Percentiles rank a stretch among this genome's conserved stretches.
Conservation (phyloP, 1,284 basidiomycete species). For the Trametes sp. region DNA sequence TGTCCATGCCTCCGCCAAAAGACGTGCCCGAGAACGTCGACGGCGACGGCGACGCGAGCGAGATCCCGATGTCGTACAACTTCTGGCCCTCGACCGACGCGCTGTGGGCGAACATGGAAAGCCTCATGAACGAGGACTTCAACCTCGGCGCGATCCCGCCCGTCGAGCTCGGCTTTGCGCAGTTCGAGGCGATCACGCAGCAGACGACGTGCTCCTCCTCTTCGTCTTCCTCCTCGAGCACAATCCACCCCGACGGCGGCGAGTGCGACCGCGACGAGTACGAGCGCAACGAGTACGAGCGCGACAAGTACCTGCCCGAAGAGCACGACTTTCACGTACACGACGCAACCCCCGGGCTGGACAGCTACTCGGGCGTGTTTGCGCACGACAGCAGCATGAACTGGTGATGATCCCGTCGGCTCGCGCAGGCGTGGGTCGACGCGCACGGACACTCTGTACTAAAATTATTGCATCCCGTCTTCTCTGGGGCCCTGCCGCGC, state of each 20-base stretch:
- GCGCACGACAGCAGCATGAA: conserved; percentile 37
- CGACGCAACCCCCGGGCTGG: conserved; percentile 36
- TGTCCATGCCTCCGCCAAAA: conserved; percentile 27
- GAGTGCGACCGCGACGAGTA: conserved; percentile 12
- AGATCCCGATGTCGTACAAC: conserved; percentile 38
- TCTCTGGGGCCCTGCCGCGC: conserved; percentile 24
- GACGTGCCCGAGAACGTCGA: conserved; percentile 36
- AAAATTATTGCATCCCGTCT: conserved; percentile 31
- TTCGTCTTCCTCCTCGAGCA: conserved; percentile 19
- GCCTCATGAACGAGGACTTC: conserved; percentile 55
- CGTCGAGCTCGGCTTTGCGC: conserved; percentile 51
- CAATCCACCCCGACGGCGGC: conserved; percentile 24
- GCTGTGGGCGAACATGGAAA: conserved; percentile 39
- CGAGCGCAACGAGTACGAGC: conserved; percentile 6
- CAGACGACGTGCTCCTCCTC: conserved; percentile 10
- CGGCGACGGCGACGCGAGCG: conserved; percentile 26
- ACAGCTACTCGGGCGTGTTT: conserved; percentile 40
- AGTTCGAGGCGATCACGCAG: conserved; percentile 34
- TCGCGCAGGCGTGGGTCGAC: conserved; percentile 46
- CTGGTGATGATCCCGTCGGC: conserved; percentile 45
- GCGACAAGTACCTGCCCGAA: conserved; percentile 23
- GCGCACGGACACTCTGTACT: conserved; percentile 36
- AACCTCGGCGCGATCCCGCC: conserved; percentile 55
- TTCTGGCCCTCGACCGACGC: conserved; percentile 43
- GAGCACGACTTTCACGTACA: conserved; percentile 39